Evolutionary conservation across 2,329 filamentous ascomycete genomes (phyloP).

Genomic region (Juglanconis oblonga): DNA sequence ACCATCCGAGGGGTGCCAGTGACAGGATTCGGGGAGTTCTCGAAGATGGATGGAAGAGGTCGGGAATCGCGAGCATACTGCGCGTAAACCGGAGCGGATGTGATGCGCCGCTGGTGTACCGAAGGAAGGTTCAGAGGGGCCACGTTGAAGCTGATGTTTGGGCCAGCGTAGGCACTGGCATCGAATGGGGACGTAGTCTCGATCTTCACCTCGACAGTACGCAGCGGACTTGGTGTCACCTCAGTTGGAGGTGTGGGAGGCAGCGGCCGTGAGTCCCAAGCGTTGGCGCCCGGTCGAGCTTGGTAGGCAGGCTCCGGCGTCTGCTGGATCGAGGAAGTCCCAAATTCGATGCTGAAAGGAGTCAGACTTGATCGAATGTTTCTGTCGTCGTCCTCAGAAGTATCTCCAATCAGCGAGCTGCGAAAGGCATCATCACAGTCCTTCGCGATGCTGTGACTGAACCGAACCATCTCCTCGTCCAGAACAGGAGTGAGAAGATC

Average conservation of each 20-base stretch:
- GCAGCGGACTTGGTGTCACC: slow-evolving; percentile 21
- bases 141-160: not conserved
- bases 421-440: slow-evolving; percentile 93
- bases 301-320: slow-evolving; percentile 8
- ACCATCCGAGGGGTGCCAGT: slow-evolving; percentile 40
- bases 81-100: slow-evolving; percentile 50
- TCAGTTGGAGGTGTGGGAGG: slow-evolving; percentile 45
- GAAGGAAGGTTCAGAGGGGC: slow-evolving; percentile 13
- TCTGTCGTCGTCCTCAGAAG: slow-evolving; percentile 19
- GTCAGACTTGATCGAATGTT: slow-evolving; percentile 32
- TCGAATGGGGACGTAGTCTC: not conserved
- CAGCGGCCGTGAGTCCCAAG: slow-evolving; percentile 48
- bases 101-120: slow-evolving; percentile 40
- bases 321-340: slow-evolving; percentile 22
- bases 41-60: slow-evolving; percentile 48
- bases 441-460: slow-evolving; percentile 81
- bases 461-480: slow-evolving; percentile 76
- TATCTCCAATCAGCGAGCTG: slow-evolving; percentile 47
- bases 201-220: slow-evolving; percentile 10
- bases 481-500: slow-evolving; percentile 28
- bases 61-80: slow-evolving; percentile 35
- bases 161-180: not conserved
- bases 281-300: slow-evolving; percentile 9
- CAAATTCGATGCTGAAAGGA: slow-evolving; percentile 42
- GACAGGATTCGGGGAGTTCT: slow-evolving; percentile 31